These are phyloP conservation scores for Diutina pseudorugosa DNA, from an alignment of 1,139 yeast species.

Conservation along the genomic window DNA sequence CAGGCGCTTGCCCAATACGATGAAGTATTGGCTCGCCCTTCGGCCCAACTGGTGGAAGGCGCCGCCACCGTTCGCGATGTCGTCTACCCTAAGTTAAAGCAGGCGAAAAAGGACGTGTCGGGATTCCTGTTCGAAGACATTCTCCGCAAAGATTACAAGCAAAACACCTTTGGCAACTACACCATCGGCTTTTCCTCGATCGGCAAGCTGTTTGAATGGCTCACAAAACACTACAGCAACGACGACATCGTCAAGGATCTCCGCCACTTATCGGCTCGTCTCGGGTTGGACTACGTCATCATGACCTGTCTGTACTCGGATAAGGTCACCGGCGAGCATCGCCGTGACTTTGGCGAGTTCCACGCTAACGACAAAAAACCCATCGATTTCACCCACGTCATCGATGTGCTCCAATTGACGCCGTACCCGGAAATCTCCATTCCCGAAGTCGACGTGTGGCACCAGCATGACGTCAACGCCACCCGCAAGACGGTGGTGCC, in stretches of 20 bases:
- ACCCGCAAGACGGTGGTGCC: constrained; percentile 89
- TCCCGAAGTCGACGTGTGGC: constrained; percentile 18
- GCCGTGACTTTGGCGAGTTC: constrained; percentile 45
- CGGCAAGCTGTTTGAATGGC: constrained; percentile 54
- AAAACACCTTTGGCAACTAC: constrained; percentile 33
- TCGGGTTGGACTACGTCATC: constrained; percentile 39
- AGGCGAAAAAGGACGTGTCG: constrained; percentile 48
- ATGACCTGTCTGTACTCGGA: constrained; percentile 12
- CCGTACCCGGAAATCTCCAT: background rate
- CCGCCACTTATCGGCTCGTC: constrained; percentile 19
- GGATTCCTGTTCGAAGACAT: constrained; percentile 52
- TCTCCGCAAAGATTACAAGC: constrained; percentile 74
- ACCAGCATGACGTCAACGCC: constrained; percentile 47
- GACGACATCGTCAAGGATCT: constrained; percentile 28
- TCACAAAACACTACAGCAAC: constrained; percentile 21
- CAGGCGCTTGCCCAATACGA: constrained; percentile 27
- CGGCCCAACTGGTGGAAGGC: background rate
- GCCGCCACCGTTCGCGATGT: constrained; percentile 4
- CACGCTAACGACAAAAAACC: constrained; percentile 14
- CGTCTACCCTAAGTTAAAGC: constrained; percentile 30
- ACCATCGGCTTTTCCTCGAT: constrained; percentile 67
- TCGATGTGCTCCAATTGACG: constrained; percentile 8
- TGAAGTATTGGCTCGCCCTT: constrained; percentile 4
- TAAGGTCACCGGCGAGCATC: constrained; percentile 23
- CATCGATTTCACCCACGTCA: constrained; percentile 12